Evolutionary conservation across 2,329 filamentous ascomycete genomes (phyloP).

Genomic region (Harringtonia aguacate): DNA sequence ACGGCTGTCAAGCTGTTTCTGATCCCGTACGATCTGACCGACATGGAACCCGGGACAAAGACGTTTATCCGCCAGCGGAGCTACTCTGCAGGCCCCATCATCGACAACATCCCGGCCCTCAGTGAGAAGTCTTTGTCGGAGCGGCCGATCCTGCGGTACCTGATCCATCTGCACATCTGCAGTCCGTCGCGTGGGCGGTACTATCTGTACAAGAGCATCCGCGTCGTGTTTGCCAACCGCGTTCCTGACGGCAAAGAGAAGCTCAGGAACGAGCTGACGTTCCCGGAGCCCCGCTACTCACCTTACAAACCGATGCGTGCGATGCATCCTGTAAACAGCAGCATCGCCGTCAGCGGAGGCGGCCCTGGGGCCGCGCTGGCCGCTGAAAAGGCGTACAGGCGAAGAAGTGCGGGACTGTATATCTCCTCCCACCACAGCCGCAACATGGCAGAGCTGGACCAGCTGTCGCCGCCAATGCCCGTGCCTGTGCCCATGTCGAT

Average conservation of each 20-base stretch:
- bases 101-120: constrained; percentile 42
- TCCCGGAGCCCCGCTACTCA: constrained; percentile 78
- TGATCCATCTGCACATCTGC: constrained; percentile 90
- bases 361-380: constrained; percentile 38
- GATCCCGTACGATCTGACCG: constrained; percentile 81
- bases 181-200: constrained; percentile 73
- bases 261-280: constrained; percentile 77
- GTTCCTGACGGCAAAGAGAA: constrained; percentile 94
- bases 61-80: constrained; percentile 92
- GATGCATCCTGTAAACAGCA: constrained; percentile 26
- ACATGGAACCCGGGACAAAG: constrained; percentile 90
- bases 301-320: constrained; percentile 62
- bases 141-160: constrained; percentile 71
- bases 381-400: constrained; percentile 48
- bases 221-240: constrained; percentile 92
- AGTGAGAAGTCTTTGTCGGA: constrained; percentile 24
- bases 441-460: constrained; percentile 25
- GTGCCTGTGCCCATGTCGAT: not conserved
- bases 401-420: constrained; percentile 44
- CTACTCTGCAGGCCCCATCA: constrained; percentile 78
- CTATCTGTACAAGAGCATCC: constrained; percentile 83
- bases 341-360: constrained; percentile 16
- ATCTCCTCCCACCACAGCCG: constrained; percentile 19
- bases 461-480: constrained; percentile 13
- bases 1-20: constrained; percentile 95